phyloP scores from a whole-genome alignment of 768 basidiomycete genomes.

The Leccinum boreale region DNA sequence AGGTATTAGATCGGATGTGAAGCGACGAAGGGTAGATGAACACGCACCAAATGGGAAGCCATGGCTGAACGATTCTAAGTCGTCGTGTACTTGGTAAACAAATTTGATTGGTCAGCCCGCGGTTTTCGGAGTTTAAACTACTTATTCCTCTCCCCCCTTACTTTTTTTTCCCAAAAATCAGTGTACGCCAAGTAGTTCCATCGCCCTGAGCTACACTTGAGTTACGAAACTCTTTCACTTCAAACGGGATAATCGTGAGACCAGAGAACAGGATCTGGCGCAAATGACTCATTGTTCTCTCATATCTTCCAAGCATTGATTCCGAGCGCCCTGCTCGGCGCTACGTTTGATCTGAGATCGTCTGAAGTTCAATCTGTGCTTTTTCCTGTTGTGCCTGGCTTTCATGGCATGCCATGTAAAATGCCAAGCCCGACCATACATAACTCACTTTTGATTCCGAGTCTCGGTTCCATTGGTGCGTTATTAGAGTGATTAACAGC shows the following conservation, averaged over 20 bases:
- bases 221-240: neutral
- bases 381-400: neutral
- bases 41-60: conserved; percentile 74
- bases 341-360: neutral
- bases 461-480: neutral
- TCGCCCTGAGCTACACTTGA: too few species aligned
- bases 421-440: neutral
- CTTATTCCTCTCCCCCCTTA: neutral
- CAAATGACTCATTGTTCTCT: neutral
- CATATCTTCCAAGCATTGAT: neutral
- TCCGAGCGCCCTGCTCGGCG: neutral
- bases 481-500: too few species aligned
- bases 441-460: neutral
- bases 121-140: conserved; percentile 21
- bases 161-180: too few species aligned
- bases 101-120: conserved; percentile 17
- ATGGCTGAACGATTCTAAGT: conserved; percentile 24
- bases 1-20: conserved; percentile 1
- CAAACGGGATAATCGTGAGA: neutral
- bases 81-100: neutral
- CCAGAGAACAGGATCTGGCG: neutral
- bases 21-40: neutral
- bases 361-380: neutral
- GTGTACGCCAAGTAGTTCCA: neutral
- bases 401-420: neutral